A percentile compares a stretch with the other conserved stretches of the same genome.
phyloP scores from a whole-genome alignment of 73 alveolate species.

The Tetrahymena thermophila region DNA sequence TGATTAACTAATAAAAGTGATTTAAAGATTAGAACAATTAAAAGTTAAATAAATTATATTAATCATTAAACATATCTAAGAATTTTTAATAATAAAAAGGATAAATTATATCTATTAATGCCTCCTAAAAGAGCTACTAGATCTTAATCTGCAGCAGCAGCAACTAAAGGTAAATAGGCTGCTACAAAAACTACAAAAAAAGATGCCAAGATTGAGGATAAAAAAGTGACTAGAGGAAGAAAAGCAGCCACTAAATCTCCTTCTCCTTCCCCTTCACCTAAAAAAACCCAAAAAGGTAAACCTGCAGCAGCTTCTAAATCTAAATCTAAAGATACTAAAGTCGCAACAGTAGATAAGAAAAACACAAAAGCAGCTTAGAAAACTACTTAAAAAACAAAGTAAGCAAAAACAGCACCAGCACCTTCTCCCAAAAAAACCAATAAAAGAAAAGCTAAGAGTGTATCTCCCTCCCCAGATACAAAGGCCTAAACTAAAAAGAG shows the following conservation, averaged over 20 bases:
- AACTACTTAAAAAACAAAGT: background rate
- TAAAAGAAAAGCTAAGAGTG: background rate
- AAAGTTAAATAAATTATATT: background rate
- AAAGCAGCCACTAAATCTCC: background rate
- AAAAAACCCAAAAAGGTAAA: background rate
- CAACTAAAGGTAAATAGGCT: background rate
- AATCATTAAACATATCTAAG: background rate
- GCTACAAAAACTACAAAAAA: background rate
- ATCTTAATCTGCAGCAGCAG: background rate
- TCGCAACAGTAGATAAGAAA: background rate
- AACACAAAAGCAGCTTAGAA: background rate
- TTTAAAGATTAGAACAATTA: background rate
- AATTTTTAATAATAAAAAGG: background rate
- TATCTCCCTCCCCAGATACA: background rate
- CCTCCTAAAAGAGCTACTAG: background rate
- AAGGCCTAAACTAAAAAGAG: background rate
- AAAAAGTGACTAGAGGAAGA: background rate
- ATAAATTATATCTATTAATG: background rate
- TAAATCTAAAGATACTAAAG: background rate
- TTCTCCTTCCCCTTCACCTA: background rate
- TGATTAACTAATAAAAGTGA: background rate
- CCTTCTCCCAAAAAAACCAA: background rate
- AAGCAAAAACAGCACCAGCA: background rate
- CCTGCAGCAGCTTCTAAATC: background rate
- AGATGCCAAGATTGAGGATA: background rate